Percentiles rank a stretch among this genome's conserved stretches.
These are phyloP conservation scores for Tolypocladium sp. DNA, from an alignment of 2,329 filamentous ascomycete species.

Conservation along the genomic window DNA sequence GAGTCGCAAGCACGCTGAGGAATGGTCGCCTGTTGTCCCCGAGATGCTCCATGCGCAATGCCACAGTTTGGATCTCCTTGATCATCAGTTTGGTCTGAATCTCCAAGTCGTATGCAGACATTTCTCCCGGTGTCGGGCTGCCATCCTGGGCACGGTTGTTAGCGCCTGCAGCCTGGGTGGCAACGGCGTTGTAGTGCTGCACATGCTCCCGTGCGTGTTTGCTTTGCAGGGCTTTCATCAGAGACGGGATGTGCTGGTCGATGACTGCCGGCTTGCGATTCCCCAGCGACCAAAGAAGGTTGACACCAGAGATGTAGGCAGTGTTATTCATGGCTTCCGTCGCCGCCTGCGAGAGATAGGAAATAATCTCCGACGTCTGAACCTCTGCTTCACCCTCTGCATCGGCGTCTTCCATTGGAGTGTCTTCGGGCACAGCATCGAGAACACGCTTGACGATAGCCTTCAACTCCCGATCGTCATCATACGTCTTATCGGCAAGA, in stretches of 20 bases:
- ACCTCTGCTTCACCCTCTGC: conserved; percentile 77
- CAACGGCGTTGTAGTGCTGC: conserved; percentile 56
- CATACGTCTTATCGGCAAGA: conserved; percentile 57
- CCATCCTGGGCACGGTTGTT: conserved; percentile 42
- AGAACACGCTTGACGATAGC: conserved; percentile 76
- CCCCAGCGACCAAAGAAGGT: conserved; percentile 86
- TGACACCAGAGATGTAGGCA: conserved; percentile 82
- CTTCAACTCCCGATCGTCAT: conserved; percentile 61
- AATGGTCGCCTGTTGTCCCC: conserved; percentile 89
- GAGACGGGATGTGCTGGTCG: conserved; percentile 74
- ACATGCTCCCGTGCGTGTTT: conserved; percentile 94
- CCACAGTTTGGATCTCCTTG: conserved; percentile 89
- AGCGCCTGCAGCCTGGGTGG: conserved; percentile 37
- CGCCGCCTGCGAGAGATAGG: conserved; percentile 74
- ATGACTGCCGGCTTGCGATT: conserved; percentile 78
- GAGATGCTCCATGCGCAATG: conserved; percentile 83
- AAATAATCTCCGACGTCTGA: conserved; percentile 78
- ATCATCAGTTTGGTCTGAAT: conserved; percentile 87
- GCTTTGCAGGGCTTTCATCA: conserved; percentile 89
- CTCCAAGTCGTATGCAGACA: conserved; percentile 71
- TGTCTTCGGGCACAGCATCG: conserved; percentile 75
- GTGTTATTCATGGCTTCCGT: conserved; percentile 76
- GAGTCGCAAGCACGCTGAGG: conserved; percentile 84
- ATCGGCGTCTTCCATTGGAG: conserved; percentile 63
- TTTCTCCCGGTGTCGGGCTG: conserved; percentile 41